A percentile compares a stretch with the other conserved stretches of the same genome.
Evolutionary conservation across 208 protist species (phyloP).

Genomic region (Trypanosoma brucei): DNA sequence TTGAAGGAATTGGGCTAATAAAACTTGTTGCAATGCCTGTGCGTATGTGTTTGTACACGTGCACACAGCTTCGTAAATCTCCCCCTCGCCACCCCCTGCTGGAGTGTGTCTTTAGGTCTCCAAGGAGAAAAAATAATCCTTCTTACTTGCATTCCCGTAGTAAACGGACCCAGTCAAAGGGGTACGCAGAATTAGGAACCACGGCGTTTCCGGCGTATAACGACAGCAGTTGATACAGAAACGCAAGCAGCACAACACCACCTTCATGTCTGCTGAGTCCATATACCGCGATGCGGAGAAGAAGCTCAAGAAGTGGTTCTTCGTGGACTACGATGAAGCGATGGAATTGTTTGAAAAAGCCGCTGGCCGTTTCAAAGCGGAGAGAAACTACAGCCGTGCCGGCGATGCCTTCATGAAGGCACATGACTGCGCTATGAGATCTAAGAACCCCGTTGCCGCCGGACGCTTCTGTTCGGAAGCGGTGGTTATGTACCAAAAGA

Average conservation of each 20-base stretch:
- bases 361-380: constrained; percentile 57
- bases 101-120: too few species aligned
- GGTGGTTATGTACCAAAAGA: constrained; percentile 60
- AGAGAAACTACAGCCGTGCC: constrained; percentile 71
- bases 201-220: too few species aligned
- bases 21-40: too few species aligned
- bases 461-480: constrained; percentile 45
- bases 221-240: too few species aligned
- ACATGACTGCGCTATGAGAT: constrained; percentile 62
- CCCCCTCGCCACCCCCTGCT: too few species aligned
- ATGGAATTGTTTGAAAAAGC: constrained; percentile 79
- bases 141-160: too few species aligned
- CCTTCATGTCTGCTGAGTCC: constrained; percentile 33
- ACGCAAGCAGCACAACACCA: not conserved
- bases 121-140: too few species aligned
- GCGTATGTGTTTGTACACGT: too few species aligned
- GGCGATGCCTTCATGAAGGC: constrained; percentile 69
- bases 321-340: constrained; percentile 79
- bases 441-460: constrained; percentile 42
- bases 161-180: too few species aligned
- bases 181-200: too few species aligned
- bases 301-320: constrained; percentile 76
- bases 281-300: constrained; percentile 67
- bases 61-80: too few species aligned
- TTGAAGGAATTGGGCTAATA: too few species aligned